phyloP scores from a whole-genome alignment of 108 stramenopile genomes.

The Fragilariopsis cylindrus region DNA sequence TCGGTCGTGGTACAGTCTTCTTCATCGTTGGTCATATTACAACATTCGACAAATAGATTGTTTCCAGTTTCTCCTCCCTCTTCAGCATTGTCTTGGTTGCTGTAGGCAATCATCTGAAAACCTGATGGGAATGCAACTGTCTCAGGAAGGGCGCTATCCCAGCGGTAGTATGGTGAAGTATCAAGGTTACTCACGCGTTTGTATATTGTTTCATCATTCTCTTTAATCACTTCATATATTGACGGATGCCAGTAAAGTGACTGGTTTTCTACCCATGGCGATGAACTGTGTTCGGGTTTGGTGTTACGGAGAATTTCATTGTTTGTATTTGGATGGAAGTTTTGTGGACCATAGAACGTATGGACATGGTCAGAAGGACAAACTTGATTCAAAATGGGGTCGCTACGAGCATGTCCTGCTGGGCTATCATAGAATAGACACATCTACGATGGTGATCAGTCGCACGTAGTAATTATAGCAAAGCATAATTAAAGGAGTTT shows the following conservation, averaged over 20 bases:
- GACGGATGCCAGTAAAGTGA: conserved; percentile 17
- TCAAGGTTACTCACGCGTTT: background rate
- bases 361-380: conserved; percentile 20
- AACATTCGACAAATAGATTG: conserved; percentile 32
- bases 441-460: conserved; percentile 2
- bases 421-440: conserved; percentile 24
- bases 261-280: conserved; percentile 24
- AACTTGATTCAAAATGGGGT: conserved; percentile 18
- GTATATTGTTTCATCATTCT: background rate
- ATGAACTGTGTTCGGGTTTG: conserved; percentile 7
- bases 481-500: too few species aligned
- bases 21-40: conserved; percentile 12
- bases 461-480: too few species aligned
- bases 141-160: conserved; percentile 26
- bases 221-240: conserved; percentile 9
- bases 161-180: conserved; percentile 30
- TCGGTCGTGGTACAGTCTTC: conserved; percentile 3
- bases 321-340: conserved; percentile 29
- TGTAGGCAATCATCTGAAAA: conserved; percentile 36
- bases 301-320: conserved; percentile 9
- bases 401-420: conserved; percentile 23
- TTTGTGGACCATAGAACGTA: conserved; percentile 28
- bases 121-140: conserved; percentile 31
- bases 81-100: conserved; percentile 15
- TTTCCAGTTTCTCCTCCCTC: conserved; percentile 12